Evolutionary conservation across 1,284 basidiomycete species (phyloP).

Genomic region (Paramarasmius palmivorus): DNA sequence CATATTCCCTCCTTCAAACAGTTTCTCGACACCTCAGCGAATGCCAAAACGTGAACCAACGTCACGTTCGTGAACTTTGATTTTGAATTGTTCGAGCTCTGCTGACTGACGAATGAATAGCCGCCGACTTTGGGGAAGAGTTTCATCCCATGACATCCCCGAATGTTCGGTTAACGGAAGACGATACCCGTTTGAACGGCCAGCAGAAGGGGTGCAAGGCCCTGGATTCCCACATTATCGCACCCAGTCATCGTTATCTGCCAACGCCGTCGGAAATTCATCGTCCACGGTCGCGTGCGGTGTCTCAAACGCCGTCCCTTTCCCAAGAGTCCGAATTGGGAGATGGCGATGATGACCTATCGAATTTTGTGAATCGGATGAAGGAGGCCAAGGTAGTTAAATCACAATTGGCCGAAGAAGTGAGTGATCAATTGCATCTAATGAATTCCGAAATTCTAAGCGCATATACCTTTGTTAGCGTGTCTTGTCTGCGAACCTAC

Average conservation of each 20-base stretch:
- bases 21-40: background rate
- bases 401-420: constrained; percentile 16
- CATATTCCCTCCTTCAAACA: background rate
- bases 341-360: constrained; percentile 12
- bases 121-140: background rate
- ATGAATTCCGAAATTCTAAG: background rate
- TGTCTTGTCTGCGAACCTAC: constrained; percentile 7
- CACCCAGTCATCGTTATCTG: background rate
- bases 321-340: constrained; percentile 5
- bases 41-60: background rate
- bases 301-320: constrained; percentile 1
- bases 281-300: background rate
- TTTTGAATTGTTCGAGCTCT: background rate
- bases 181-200: background rate
- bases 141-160: background rate
- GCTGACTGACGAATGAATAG: background rate
- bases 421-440: constrained; percentile 4
- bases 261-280: background rate
- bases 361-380: constrained; percentile 15
- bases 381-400: constrained; percentile 16
- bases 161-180: background rate
- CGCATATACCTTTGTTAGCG: constrained; percentile 5
- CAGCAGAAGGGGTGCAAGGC: background rate
- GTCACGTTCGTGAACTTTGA: background rate
- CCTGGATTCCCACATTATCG: background rate